These are phyloP conservation scores for Malassezia japonica DNA, from an alignment of 1,284 basidiomycete species.

Conservation along the genomic window DNA sequence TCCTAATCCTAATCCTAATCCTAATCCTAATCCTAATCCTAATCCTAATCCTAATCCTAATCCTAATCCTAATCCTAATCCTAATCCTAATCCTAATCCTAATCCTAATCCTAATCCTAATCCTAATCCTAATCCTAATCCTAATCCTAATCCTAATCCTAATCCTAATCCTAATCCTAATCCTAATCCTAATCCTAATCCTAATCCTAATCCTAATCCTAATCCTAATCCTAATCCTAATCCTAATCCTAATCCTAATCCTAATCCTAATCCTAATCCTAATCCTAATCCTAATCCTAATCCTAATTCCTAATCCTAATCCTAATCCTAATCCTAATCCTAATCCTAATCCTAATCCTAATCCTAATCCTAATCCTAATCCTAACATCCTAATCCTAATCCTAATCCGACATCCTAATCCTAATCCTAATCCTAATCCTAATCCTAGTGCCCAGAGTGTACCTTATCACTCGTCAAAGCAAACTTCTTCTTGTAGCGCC, in stretches of 20 bases:
- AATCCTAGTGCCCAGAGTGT: not conserved
- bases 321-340: not conserved
- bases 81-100: slow-evolving; percentile 11
- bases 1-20: too few relatives aligned
- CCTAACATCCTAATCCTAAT: not conserved
- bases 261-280: not conserved
- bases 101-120: slow-evolving; percentile 12
- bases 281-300: not conserved
- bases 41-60: slow-evolving; percentile 4
- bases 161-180: slow-evolving; percentile 8
- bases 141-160: slow-evolving; percentile 6
- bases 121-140: slow-evolving; percentile 10
- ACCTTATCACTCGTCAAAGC: not conserved
- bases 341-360: not conserved
- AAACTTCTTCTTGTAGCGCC: not conserved
- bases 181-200: slow-evolving; percentile 8
- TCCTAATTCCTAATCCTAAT: too few relatives aligned
- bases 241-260: not conserved
- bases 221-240: slow-evolving; percentile 5
- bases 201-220: slow-evolving; percentile 6
- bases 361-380: not conserved
- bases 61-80: slow-evolving; percentile 11
- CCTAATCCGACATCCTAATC: not conserved
- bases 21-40: not conserved
- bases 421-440: slow-evolving; percentile 5